Percentiles rank a stretch among this genome's conserved stretches.
Evolutionary conservation across 1,284 basidiomycete species (phyloP).

Genomic region (Ceratobasidium sp.): DNA sequence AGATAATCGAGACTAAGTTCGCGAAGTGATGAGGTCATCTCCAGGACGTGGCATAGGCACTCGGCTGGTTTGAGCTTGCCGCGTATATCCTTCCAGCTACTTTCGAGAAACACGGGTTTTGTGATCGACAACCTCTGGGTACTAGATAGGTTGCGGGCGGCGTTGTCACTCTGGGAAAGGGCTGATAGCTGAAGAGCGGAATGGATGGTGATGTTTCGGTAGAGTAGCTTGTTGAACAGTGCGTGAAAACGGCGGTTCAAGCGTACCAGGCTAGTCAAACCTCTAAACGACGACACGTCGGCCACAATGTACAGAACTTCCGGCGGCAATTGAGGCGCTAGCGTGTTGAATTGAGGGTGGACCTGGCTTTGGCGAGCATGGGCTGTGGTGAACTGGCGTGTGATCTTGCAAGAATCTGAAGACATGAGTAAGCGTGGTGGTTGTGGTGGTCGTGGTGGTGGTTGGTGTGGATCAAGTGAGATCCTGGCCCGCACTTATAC

Average conservation of each 20-base stretch:
- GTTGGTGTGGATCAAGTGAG: too few relatives aligned
- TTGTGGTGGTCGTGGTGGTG: too few relatives aligned
- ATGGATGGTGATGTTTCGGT: not conserved
- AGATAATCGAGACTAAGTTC: not conserved
- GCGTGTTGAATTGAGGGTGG: too few relatives aligned
- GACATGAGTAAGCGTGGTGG: too few relatives aligned
- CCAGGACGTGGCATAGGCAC: not conserved
- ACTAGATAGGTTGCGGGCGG: not conserved
- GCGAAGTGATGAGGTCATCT: conserved; percentile 3
- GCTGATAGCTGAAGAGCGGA: not conserved
- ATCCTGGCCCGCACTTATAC: too few relatives aligned
- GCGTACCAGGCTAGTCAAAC: not conserved
- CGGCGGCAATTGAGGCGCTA: not conserved
- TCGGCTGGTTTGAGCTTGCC: not conserved
- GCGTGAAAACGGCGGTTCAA: not conserved
- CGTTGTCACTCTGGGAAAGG: not conserved
- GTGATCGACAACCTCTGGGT: not conserved
- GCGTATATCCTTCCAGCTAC: not conserved
- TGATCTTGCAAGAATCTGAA: too few relatives aligned
- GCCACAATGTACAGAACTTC: not conserved
- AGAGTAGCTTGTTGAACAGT: not conserved
- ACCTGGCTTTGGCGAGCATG: too few relatives aligned
- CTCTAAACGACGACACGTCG: not conserved
- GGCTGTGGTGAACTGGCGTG: too few relatives aligned
- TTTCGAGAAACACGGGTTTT: not conserved